These are phyloP conservation scores for Phialophora verrucosa DNA, from an alignment of 2,329 filamentous ascomycete species.

Conservation along the genomic window DNA sequence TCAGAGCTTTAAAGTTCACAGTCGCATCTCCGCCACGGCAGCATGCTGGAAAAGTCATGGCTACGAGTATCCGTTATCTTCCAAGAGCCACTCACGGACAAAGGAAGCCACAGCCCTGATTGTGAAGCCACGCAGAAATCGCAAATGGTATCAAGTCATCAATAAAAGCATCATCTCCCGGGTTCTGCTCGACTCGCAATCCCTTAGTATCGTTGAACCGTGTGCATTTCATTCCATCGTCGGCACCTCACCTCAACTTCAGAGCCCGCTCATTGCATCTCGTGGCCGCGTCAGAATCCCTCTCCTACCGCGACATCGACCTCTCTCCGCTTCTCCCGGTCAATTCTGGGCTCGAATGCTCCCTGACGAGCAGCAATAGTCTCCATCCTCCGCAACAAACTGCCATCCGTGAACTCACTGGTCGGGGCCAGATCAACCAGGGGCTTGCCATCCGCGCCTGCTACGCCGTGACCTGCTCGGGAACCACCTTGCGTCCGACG, in stretches of 20 bases:
- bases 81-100: not conserved
- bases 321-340: constrained; percentile 33
- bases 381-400: constrained; percentile 49
- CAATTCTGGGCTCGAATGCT: constrained; percentile 29
- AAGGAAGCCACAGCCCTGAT: not conserved
- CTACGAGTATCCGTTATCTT: not conserved
- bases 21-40: not conserved
- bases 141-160: not conserved
- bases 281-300: not conserved
- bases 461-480: constrained; percentile 25
- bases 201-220: not conserved
- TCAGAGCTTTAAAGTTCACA: not conserved
- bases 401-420: constrained; percentile 54
- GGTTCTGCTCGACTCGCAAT: not conserved
- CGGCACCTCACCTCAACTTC: not conserved
- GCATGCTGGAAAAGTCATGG: not conserved
- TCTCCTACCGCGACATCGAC: constrained; percentile 23
- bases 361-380: constrained; percentile 27
- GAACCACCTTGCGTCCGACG: constrained; percentile 29
- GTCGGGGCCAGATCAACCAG: constrained; percentile 51
- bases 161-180: not conserved
- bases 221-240: not conserved
- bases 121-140: not conserved
- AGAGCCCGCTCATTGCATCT: not conserved
- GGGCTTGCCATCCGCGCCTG: constrained; percentile 42